These are phyloP conservation scores for Yarrowia phangngaensis DNA, from an alignment of 805 yeast genomes.

Conservation along the genomic window DNA sequence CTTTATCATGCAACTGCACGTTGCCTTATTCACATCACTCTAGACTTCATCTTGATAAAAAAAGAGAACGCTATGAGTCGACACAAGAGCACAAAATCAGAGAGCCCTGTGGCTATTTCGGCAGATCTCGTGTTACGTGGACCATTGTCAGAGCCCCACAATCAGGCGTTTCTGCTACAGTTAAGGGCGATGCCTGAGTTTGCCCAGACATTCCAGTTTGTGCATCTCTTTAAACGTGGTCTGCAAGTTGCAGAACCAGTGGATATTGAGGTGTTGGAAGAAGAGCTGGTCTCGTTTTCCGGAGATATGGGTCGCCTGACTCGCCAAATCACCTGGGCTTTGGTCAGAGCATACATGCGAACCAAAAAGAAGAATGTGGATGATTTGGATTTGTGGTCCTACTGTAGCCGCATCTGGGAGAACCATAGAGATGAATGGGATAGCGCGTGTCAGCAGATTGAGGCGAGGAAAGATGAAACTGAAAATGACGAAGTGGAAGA, in stretches of 20 bases:
- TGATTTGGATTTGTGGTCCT: conserved; percentile 12
- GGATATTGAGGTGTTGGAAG: conserved; percentile 20
- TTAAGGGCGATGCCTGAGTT: conserved; percentile 8
- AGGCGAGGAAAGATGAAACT: conserved; percentile 4
- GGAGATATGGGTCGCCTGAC: neutral
- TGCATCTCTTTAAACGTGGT: conserved; percentile 10
- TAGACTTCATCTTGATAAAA: too few species aligned
- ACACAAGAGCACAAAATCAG: neutral
- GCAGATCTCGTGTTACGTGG: neutral
- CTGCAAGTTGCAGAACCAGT: conserved; percentile 11
- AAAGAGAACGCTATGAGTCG: conserved; percentile 1
- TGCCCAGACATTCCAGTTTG: conserved; percentile 4
- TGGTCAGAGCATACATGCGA: neutral
- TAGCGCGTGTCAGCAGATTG: conserved; percentile 1
- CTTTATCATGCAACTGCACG: too few species aligned
- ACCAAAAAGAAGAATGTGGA: conserved; percentile 1
- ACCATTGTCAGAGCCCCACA: conserved; percentile 3
- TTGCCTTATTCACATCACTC: too few species aligned
- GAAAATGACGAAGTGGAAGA: conserved; percentile 27
- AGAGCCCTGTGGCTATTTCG: neutral
- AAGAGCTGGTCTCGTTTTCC: conserved; percentile 4
- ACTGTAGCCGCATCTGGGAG: neutral
- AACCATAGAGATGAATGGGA: neutral
- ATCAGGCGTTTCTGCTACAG: neutral
- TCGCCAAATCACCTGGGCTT: conserved; percentile 10